phyloP scores from a whole-genome alignment of 768 basidiomycete genomes.

The Calocybe cyanea region DNA sequence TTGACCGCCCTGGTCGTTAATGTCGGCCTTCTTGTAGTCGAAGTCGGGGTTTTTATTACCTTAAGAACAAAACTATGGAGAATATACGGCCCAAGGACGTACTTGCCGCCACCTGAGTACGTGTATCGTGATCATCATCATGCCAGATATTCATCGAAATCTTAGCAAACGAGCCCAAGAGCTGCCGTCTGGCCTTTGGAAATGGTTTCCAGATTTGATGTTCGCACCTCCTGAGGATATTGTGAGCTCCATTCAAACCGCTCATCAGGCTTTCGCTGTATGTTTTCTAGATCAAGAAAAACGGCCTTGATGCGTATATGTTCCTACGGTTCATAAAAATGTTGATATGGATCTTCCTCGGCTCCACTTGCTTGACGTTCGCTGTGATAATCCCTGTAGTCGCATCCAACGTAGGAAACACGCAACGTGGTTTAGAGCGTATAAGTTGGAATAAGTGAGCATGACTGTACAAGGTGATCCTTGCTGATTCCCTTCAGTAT shows the following conservation, averaged over 20 bases:
- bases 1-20: constrained; percentile 60
- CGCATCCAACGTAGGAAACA: constrained; percentile 35
- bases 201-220: constrained; percentile 48
- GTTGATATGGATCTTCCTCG: constrained; percentile 52
- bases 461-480: background rate
- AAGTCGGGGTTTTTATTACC: constrained; percentile 53
- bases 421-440: constrained; percentile 33
- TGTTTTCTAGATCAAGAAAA: constrained; percentile 44
- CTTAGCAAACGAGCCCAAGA: constrained; percentile 40
- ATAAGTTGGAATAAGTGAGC: constrained; percentile 51
- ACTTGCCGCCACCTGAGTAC: constrained; percentile 54
- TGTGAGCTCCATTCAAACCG: constrained; percentile 24
- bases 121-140: constrained; percentile 12
- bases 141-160: background rate
- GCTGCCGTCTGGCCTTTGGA: constrained; percentile 42
- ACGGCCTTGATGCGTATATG: constrained; percentile 67
- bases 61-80: constrained; percentile 53
- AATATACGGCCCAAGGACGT: constrained; percentile 62
- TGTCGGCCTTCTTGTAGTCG: constrained; percentile 36
- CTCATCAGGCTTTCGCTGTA: background rate
- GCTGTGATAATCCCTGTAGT: constrained; percentile 58
- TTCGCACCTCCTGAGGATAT: constrained; percentile 40
- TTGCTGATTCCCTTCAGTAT: constrained; percentile 26
- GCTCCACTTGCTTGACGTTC: constrained; percentile 58
- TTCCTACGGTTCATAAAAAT: constrained; percentile 62